These are phyloP conservation scores for Amaranthus cruentus DNA, from an alignment of 148 eudicot genomes.

Conservation along the genomic window DNA sequence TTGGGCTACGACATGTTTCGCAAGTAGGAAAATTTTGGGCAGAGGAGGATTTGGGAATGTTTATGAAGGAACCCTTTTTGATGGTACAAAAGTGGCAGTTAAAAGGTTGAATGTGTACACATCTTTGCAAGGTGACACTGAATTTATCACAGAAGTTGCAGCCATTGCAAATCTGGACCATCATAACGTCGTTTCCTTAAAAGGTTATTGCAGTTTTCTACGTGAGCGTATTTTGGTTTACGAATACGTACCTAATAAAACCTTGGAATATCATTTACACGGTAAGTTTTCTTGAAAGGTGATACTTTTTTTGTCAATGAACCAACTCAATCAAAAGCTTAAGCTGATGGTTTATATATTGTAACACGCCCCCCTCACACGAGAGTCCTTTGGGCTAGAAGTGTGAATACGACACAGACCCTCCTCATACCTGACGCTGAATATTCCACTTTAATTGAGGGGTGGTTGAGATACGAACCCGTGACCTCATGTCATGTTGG, in stretches of 20 bases:
- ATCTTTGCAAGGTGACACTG: background rate
- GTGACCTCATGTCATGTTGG: too few species aligned
- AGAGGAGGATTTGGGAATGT: slow-evolving; percentile 13
- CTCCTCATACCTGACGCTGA: too few species aligned
- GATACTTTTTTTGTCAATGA: too few species aligned
- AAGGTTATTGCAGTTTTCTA: slow-evolving; percentile 7
- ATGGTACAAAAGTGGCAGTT: slow-evolving; percentile 9
- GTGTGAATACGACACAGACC: too few species aligned
- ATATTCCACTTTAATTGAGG: too few species aligned
- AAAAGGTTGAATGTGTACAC: slow-evolving; percentile 19
- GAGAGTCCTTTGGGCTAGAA: too few species aligned
- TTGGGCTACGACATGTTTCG: slow-evolving; percentile 17
- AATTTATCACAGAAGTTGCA: slow-evolving; percentile 4
- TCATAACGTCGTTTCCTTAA: background rate
- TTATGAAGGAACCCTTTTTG: slow-evolving; percentile 9
- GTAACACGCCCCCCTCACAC: too few species aligned
- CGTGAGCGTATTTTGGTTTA: slow-evolving; percentile 19
- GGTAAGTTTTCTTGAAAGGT: background rate
- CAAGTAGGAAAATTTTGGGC: slow-evolving; percentile 5
- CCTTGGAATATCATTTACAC: slow-evolving; percentile 10
- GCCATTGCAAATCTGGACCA: background rate
- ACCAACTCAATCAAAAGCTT: too few species aligned
- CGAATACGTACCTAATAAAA: slow-evolving; percentile 18
- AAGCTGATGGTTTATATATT: too few species aligned
- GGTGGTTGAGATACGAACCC: too few species aligned